Base-by-base conservation (phyloP, 2,329 filamentous ascomycete genomes). In the Dactylonectria estremocensis region DNA sequence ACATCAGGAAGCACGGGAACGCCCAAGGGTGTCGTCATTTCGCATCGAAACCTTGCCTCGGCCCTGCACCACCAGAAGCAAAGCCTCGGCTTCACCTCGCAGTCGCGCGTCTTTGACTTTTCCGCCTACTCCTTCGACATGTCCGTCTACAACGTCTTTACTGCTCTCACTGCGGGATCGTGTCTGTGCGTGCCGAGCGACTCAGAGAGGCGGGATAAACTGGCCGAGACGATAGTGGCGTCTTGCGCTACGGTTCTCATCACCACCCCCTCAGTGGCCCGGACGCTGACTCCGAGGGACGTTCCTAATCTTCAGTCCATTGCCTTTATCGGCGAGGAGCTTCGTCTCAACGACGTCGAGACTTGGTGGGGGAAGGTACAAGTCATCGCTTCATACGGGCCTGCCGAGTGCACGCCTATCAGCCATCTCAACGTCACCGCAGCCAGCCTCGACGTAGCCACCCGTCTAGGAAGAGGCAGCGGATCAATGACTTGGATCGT, bases 401-500 rank as follows among this genome's bases (percentile, higher is more conserved):
- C 72, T 10, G 49, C 46, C 13, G 74, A 76, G 16, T 71, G 69
- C 31, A 68, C 71, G 4, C 43, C 55, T 1, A n/a, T 58, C 5
- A 61, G 61, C 28, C 59, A 56, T 13, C 46, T 69, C 13, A 62
- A 63, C 58, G 24, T 24, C 5, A 40, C 46, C 9, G 28, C 57
- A 8, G 28, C 48, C 7, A 46, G 35, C 9, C 31, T 50, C 4
- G 31, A 48, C 13, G 46, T 61, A 6, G 22, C 56, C 22, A 14
- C 48, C 20, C 22, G 53, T 5, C 67, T 73, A 5, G 69, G 69
- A 16, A 61, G 31, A 5, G 61, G 57, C 3, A 22, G 54, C 3
- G 68, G 68, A 1, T 5, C 40, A 16, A 20, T 52, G 5, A 60
- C 61, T 0, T 83, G 79, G 79, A 64, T 83, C 31, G 79, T 79